Base-by-base conservation (phyloP, 2,329 filamentous ascomycete species). In the Calcarisporium arbuscula region DNA sequence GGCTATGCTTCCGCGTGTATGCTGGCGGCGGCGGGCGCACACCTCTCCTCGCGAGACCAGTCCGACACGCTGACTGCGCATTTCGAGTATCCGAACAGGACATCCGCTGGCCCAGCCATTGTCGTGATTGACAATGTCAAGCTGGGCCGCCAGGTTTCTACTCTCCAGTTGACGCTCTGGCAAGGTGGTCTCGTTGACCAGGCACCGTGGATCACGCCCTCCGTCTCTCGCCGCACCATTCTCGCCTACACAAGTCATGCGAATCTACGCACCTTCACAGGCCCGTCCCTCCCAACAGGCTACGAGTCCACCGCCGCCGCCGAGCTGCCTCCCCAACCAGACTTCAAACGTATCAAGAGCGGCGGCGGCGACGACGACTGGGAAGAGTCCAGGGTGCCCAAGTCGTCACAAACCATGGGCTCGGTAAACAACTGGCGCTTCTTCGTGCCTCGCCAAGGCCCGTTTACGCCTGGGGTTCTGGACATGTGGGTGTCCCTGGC, bases 401-500 rank as follows among this genome's bases (percentile, higher is more conserved):
- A 10, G 6, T 10, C 28, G 10, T 9, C 46, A 28, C 23, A 79
- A 2, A 16, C 40, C 5, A 48, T 50, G 34, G 44, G 43, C 6
- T 47, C 47, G 22, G 39, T 42, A 17, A 5, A 40, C 5, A 56
- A 61, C 32, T 43, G 54, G 16, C 41, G 50, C 4, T 57, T 54
- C 32, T 60, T 54, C 40, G 28, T 45, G 4, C 54, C 51, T 1
- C 50, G 47, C 3, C 4, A 25, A 0, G 35, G 42, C 1, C 45
- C 41, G 5, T 19, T 39, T 4, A 34, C 22, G 10, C 36, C 45
- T 5, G 46, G 45, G 3, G 38, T 39, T 0, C 41, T 45, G 33
- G 51, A 57, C 38, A 32, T 52, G 53, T 89, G 82, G 82, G 60
- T 84, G 4, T 68, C 74, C 18, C 69, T 84, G 34, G 57, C 65